A percentile compares a stretch with the other conserved stretches of the same genome.
These are phyloP conservation scores for Fusarium neocosmosporiellum DNA, from an alignment of 2,329 filamentous ascomycete species.

Conservation along the genomic window DNA sequence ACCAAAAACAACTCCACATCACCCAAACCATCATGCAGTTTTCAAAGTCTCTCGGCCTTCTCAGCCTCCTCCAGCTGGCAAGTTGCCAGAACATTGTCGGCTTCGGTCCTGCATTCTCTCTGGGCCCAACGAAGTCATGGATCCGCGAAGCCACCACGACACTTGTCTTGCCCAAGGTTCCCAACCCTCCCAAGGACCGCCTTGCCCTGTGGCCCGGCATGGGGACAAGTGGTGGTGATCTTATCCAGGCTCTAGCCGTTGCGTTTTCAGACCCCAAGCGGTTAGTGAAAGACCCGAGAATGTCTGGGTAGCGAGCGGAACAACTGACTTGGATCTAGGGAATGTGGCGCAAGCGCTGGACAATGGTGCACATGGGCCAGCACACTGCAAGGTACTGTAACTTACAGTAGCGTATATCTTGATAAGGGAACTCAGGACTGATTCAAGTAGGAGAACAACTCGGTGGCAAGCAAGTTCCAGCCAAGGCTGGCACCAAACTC, in stretches of 20 bases:
- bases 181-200: conserved; percentile 19
- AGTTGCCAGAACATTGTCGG: conserved; percentile 1
- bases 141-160: conserved; percentile 30
- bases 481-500: conserved; percentile 13
- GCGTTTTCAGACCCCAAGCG: conserved; percentile 20
- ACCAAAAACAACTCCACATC: neutral
- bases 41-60: neutral
- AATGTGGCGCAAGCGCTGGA: conserved; percentile 22
- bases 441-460: conserved; percentile 12
- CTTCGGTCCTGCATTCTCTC: conserved; percentile 28
- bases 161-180: conserved; percentile 21
- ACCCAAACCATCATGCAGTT: conserved; percentile 5
- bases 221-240: conserved; percentile 25
- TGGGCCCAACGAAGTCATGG: conserved; percentile 29
- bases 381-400: conserved; percentile 25
- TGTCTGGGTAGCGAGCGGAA: no score
- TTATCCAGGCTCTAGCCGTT: conserved; percentile 31
- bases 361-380: conserved; percentile 35
- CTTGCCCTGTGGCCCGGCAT: conserved; percentile 31
- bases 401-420: rapidly evolving
- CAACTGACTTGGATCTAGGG: neutral
- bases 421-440: neutral
- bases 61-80: neutral
- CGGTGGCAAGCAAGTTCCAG: conserved; percentile 24
- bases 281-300: neutral